Percentiles rank a stretch among this genome's conserved stretches.
These are phyloP conservation scores for Amanita polypyramis DNA, from an alignment of 768 basidiomycete genomes.

Conservation along the genomic window DNA sequence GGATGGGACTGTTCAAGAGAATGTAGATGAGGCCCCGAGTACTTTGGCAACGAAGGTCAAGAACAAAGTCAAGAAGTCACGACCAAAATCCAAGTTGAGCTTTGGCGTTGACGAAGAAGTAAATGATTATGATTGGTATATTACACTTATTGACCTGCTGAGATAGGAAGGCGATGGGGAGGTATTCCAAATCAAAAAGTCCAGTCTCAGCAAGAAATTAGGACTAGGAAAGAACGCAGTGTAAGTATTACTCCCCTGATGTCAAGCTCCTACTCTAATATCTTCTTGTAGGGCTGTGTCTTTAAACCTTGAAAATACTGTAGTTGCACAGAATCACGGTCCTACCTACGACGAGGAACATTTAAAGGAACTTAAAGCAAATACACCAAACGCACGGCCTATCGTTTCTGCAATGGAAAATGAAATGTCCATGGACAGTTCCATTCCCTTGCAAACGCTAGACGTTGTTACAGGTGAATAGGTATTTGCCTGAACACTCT, in stretches of 20 bases:
- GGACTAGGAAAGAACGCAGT: slow-evolving; percentile 44
- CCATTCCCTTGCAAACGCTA: slow-evolving; percentile 21
- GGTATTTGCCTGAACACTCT: neutral
- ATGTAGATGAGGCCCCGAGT: slow-evolving; percentile 43
- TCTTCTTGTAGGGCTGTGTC: slow-evolving; percentile 19
- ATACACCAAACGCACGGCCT: slow-evolving; percentile 48
- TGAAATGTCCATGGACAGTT: slow-evolving; percentile 36
- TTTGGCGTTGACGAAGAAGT: slow-evolving; percentile 64
- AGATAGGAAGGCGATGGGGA: slow-evolving; percentile 48
- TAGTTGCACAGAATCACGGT: slow-evolving; percentile 38
- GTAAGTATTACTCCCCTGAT: slow-evolving; percentile 20
- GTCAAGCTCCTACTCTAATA: slow-evolving; percentile 2
- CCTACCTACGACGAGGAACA: slow-evolving; percentile 67
- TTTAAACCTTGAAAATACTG: slow-evolving; percentile 42
- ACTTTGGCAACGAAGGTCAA: slow-evolving; percentile 58
- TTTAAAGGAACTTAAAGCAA: slow-evolving; percentile 71
- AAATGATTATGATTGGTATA: slow-evolving; percentile 20
- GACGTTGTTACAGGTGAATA: slow-evolving; percentile 19
- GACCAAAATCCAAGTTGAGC: slow-evolving; percentile 60
- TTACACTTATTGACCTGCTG: slow-evolving; percentile 17
- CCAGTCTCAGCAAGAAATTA: slow-evolving; percentile 59
- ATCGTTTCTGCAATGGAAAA: slow-evolving; percentile 13
- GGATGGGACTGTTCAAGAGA: slow-evolving; percentile 17
- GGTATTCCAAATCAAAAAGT: slow-evolving; percentile 74
- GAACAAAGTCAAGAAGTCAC: slow-evolving; percentile 57